Conservation (phyloP, 2,329 filamentous ascomycete species). For the Fusarium poae region DNA sequence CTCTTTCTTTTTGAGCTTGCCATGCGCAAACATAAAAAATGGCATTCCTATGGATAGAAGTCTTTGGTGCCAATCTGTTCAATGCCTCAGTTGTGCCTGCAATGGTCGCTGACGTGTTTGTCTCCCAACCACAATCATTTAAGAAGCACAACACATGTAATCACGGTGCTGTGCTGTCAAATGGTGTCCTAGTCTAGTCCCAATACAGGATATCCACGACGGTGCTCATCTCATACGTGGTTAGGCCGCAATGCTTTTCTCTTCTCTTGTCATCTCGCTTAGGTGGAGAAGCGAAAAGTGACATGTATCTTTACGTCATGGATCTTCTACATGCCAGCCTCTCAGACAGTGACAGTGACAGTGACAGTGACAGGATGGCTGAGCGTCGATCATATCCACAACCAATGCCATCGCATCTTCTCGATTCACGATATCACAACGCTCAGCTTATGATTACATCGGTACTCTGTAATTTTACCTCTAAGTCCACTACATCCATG, state of each 20-base stretch:
- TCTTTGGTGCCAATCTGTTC: not conserved
- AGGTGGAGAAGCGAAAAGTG: not conserved
- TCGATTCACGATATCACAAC: not conserved
- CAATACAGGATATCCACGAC: not conserved
- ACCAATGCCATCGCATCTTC: slow-evolving; percentile 3
- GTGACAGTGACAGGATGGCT: not conserved
- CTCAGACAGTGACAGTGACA: not conserved
- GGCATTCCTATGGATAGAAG: not conserved
- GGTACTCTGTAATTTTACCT: not conserved
- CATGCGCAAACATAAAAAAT: not conserved
- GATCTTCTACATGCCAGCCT: not conserved
- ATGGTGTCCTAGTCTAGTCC: not conserved
- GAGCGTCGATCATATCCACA: slow-evolving; percentile 4
- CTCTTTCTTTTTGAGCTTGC: not conserved
- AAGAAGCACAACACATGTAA: too few relatives aligned
- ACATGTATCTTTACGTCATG: slow-evolving; percentile 19
- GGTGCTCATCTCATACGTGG: not conserved
- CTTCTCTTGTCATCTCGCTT: not conserved
- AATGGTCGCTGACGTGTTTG: not conserved
- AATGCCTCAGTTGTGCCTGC: not conserved
- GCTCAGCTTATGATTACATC: slow-evolving; percentile 1
- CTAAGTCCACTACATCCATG: not conserved
- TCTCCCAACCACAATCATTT: not conserved
- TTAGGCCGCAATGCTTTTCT: not conserved
- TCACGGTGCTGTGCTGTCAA: not conserved